Conservation (phyloP, 2,329 filamentous ascomycete species). For the Blastomyces percursus region DNA sequence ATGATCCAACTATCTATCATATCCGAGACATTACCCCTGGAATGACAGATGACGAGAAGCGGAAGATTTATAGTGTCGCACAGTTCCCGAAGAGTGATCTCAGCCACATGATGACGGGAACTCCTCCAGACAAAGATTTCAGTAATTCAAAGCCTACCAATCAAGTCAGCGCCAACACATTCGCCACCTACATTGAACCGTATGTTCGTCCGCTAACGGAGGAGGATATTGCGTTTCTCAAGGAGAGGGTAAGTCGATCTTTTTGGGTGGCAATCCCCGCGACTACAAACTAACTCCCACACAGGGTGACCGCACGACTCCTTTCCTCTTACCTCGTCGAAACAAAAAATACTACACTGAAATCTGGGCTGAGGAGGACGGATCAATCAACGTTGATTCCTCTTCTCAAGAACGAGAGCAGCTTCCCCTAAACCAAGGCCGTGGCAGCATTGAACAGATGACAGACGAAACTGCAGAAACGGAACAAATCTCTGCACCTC, state of each 20-base stretch:
- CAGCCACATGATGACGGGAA: conserved; percentile 72
- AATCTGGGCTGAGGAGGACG: conserved; percentile 90
- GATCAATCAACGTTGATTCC: conserved; percentile 61
- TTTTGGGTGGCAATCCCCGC: conserved; percentile 1
- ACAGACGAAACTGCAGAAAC: conserved; percentile 78
- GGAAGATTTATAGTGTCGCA: conserved; percentile 77
- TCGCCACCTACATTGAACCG: conserved; percentile 83
- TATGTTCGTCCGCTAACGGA: conserved; percentile 84
- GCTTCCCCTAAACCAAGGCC: conserved; percentile 66
- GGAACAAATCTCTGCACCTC: conserved; percentile 79
- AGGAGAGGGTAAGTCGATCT: conserved; percentile 52
- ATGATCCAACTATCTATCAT: conserved; percentile 88
- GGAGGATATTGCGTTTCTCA: conserved; percentile 85
- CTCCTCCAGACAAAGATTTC: conserved; percentile 88
- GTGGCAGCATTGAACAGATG: conserved; percentile 77
- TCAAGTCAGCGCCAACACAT: conserved; percentile 88
- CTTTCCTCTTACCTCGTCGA: conserved; percentile 76
- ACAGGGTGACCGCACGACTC: conserved; percentile 63
- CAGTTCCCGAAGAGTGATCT: conserved; percentile 73
- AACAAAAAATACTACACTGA: conserved; percentile 80
- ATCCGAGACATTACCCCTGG: conserved; percentile 62
- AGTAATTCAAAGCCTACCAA: conserved; percentile 86
- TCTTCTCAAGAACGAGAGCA: conserved; percentile 52
- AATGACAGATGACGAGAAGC: conserved; percentile 77
- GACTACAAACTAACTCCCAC: conserved; percentile 17